Percentiles rank a stretch among this genome's conserved stretches.
Conservation (phyloP, 768 basidiomycete genomes). For the Rhizopogon vesiculosus region DNA sequence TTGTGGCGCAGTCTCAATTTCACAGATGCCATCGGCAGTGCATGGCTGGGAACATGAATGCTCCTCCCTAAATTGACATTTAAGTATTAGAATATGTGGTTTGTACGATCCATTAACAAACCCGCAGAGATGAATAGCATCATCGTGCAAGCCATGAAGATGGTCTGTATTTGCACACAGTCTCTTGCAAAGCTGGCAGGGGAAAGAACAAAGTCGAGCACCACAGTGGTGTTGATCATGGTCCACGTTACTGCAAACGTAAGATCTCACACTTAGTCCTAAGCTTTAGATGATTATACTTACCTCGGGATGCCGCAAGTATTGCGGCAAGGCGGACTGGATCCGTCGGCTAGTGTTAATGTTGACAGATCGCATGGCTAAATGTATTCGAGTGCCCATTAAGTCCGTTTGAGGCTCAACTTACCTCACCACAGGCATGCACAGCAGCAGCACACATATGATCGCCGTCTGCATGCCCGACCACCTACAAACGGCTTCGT, state of each 20-base stretch:
- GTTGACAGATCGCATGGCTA: slow-evolving; percentile 40
- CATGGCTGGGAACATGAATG: slow-evolving; percentile 45
- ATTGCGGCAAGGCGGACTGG: slow-evolving; percentile 35
- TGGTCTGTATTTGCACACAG: slow-evolving; percentile 45
- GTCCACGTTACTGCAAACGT: slow-evolving; percentile 32
- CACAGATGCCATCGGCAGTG: slow-evolving; percentile 45
- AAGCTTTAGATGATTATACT: not conserved
- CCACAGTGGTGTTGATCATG: slow-evolving; percentile 50
- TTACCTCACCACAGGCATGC: slow-evolving; percentile 54
- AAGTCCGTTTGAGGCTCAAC: not conserved
- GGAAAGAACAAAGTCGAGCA: slow-evolving; percentile 45
- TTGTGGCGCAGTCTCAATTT: slow-evolving; percentile 54
- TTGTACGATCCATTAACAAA: slow-evolving; percentile 13
- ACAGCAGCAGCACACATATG: slow-evolving; percentile 50
- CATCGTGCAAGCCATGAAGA: slow-evolving; percentile 43
- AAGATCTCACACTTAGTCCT: not conserved
- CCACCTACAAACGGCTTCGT: slow-evolving; percentile 28
- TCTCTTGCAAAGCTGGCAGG: slow-evolving; percentile 52
- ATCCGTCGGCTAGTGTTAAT: slow-evolving; percentile 23
- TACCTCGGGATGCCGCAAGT: slow-evolving; percentile 41
- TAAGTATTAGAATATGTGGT: not conserved
- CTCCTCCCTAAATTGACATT: slow-evolving; percentile 35
- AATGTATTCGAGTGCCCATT: not conserved
- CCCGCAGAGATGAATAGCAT: slow-evolving; percentile 54
- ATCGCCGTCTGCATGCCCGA: slow-evolving; percentile 42